Evolutionary conservation across 768 basidiomycete species (phyloP), one percentile per base, ranked within the genome.

Genomic region (Psilocybe cubensis): DNA sequence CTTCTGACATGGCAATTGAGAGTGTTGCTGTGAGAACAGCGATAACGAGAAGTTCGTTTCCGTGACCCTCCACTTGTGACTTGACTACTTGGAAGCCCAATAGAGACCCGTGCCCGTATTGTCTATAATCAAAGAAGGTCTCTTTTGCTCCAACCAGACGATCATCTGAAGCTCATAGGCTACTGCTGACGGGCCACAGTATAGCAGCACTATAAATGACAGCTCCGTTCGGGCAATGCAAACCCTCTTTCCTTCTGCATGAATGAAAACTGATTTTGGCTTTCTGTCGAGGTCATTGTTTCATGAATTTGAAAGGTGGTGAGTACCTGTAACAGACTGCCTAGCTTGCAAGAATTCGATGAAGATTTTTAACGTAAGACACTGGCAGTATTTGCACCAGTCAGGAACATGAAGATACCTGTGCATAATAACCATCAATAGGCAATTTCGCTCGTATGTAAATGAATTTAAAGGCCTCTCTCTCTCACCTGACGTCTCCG

Each of bases 401-500:
- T n/a, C n/a, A 38, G 35, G 35, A 38, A 38, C 35, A 14, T 11
- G 35, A 38, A 38, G 35, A 17, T 14, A 38, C 35, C 31, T 7
- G 7, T 33, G 7, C 31, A 7, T 33, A 46, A 6, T 27, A 25
- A 24, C 45, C 25, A 28, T 17, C 3, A 46, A 46, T 3, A 24
- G n/a, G n/a, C n/a, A n/a, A n/a, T n/a, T n/a, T 38, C n/a, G 35
- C 35, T 38, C 35, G 35, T 38, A 38, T 38, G 35, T 38, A 38
- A n/a, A 38, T 17, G 35, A 38, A 38, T 38, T 38, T n/a, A 38
- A 38, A n/a, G 4, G 35, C 12, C 14, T 7, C 31, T 33, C 31
- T 33, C 31, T 3, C 50, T 40, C 60, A 61, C 60, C 54, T 60
- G 59, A 61, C 53, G 48, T 25, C 56, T 41, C 56, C 41, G 46